phyloP scores from a whole-genome alignment of 2,329 filamentous ascomycete species.

The Botryosphaeria agaves region DNA sequence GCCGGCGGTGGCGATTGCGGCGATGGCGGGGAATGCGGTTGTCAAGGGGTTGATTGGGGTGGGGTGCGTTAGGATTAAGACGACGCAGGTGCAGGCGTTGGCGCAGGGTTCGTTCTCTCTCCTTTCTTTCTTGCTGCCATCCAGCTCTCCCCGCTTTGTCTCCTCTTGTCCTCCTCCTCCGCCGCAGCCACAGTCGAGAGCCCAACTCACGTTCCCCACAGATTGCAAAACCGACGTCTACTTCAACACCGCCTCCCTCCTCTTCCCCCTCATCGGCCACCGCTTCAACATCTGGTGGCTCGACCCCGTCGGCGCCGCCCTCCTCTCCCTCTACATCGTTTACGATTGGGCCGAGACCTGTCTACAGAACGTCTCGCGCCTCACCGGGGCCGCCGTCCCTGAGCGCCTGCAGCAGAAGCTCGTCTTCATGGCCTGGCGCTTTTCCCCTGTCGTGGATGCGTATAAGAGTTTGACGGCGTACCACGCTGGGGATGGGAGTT shows the following conservation, averaged over 20 bases:
- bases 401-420: conserved; percentile 36
- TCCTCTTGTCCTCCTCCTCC: background rate
- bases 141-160: background rate
- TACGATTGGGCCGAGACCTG: conserved; percentile 50
- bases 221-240: conserved; percentile 48
- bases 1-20: conserved; percentile 35
- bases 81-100: conserved; percentile 45
- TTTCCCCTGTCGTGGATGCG: conserved; percentile 15
- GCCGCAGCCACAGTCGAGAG: background rate
- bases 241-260: conserved; percentile 45
- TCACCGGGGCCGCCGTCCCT: conserved; percentile 40
- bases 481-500: conserved; percentile 44
- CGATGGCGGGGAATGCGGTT: conserved; percentile 38
- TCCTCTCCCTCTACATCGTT: conserved; percentile 50
- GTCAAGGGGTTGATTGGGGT: conserved; percentile 44
- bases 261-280: conserved; percentile 45
- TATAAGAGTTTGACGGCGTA: conserved; percentile 31
- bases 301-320: conserved; percentile 42
- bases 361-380: conserved; percentile 39
- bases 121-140: background rate
- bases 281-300: conserved; percentile 47
- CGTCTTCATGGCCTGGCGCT: conserved; percentile 37
- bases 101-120: conserved; percentile 27
- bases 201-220: background rate
- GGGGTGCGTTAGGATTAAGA: conserved; percentile 41